Base-by-base conservation (phyloP, 2,329 filamentous ascomycete species). In the Cercospora sp. region DNA sequence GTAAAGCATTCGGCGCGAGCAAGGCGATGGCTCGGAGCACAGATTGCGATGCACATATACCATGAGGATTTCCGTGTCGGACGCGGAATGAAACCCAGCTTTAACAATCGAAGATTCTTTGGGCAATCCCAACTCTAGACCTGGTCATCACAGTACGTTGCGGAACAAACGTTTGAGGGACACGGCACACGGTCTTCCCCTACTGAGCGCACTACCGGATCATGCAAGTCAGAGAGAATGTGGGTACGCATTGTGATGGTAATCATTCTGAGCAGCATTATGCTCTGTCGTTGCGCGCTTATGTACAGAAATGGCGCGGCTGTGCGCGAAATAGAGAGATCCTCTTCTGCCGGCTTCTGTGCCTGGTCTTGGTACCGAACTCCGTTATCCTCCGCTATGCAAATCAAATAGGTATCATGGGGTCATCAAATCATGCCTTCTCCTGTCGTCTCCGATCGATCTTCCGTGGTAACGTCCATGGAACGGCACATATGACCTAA, bases 401-500 rank as follows among this genome's bases (percentile, higher is more conserved):
- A 71, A 69, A 67, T 33, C 60, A 68, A 65, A 72, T 65, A 67
- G 67, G 63, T 71, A 72, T 72, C 65, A 63, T 60, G 31, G 31
- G 26, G 48, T 64, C 62, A 18, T 64, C 45, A 64, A n/a, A 59
- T 71, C 72, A 75, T 64, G 68, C 70, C 69, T 74, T 74, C 65
- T 76, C 73, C 18, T 63, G 60, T 48, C 67, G 64, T 63, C 67
- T 71, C 64, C 72, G 68, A 63, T 76, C 75, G n/a, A 68, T 59
- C 60, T 82, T 77, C 75, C 82, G 83, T 3, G 83, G 83, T 65
- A 85, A 75, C 26, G 82, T 84, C 83, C 83, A 85, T 57, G 83
- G 83, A 63, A 83, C 79, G 20, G 81, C 81, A 68, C 82, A 84
- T 31, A 84, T 81, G 60, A 84, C 76, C 82, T 84, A 63, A 2